Conservation (phyloP, 2,329 filamentous ascomycete genomes). For the Alternaria metachromatica region DNA sequence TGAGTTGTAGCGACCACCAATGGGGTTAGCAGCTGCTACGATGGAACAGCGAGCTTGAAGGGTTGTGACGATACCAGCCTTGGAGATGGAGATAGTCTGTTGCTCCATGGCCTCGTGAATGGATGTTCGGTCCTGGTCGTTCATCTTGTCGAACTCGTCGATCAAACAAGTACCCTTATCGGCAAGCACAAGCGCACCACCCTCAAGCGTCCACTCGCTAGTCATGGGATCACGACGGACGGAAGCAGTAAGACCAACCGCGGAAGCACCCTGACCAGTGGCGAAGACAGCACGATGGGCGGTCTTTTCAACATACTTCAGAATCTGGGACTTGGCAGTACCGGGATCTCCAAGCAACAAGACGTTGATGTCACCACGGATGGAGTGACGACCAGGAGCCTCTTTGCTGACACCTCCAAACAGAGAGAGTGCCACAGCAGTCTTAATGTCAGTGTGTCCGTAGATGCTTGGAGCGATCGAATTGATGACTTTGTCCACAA, state of each 20-base stretch:
- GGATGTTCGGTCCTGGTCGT: conserved; percentile 95
- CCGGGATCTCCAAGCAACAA: conserved; percentile 94
- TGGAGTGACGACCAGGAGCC: conserved; percentile 85
- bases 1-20: conserved; percentile 94
- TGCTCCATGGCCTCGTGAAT: conserved; percentile 99
- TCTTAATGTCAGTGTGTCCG: conserved; percentile 96
- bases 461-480: conserved; percentile 98
- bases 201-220: conserved; percentile 96
- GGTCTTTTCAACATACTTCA: conserved; percentile 98
- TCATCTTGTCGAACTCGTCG: conserved; percentile 99
- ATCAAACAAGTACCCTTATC: conserved; percentile 96
- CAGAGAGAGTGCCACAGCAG: conserved; percentile 88
- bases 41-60: conserved; percentile 95
- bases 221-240: conserved; percentile 95
- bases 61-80: conserved; percentile 97
- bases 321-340: conserved; percentile 95
- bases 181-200: conserved; percentile 91
- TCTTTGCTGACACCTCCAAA: conserved; percentile 95
- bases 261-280: conserved; percentile 94
- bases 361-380: conserved; percentile 98
- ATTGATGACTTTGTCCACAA: conserved; percentile 89
- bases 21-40: conserved; percentile 94
- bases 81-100: conserved; percentile 98
- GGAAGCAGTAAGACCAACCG: conserved; percentile 95
- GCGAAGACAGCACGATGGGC: conserved; percentile 97